Evolutionary conservation across 139 green algal species (phyloP), one percentile per base, ranked within the genome.

Genomic region (Chlorella vulgaris): DNA sequence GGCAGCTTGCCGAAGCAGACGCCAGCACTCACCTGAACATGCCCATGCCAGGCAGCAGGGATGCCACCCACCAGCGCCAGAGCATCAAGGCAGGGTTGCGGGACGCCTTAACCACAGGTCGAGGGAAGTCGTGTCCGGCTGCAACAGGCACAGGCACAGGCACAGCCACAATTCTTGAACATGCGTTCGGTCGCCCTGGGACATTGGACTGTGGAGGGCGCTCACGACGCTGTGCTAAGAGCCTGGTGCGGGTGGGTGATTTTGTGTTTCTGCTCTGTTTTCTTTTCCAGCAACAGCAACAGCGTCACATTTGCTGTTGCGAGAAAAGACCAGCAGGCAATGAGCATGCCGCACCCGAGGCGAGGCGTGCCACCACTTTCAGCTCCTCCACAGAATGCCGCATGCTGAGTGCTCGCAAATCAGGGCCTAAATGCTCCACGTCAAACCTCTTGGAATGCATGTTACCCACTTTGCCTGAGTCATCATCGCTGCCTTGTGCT

Each of bases 21-120:
- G n/a, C 42, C n/a, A 26, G 62, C 69, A 31, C 26, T 67, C 51
- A 68, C 55, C 55, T 65, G 38, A 85, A 85, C 80, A 85, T 85
- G 33, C 80, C 80, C 47, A 81, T 74, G 47, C 80, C 80, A 1
- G 80, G 80, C 6, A 85, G 22, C 55, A 65, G 22, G 55, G 28
- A 65, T 8, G 55, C 55, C 55, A 65, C 55, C 55, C 55, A 65
- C 55, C 55, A 65, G 18, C 55, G 55, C 55, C 55, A 65, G 15
- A 5, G 18, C 21, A 8, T 29, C 55, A 65, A 21, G 18, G n/a
- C 18, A 15, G 55, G 55, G 22, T 65, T 65, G 55, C 55, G 15
- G 15, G 55, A 8, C 55, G 8, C 21, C 18, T 28, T 5, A 29
- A 21, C 18, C 55, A 31, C n/a, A 5, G 55, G 55, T 5, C 18